These are phyloP conservation scores for Sequoiadendron giganteum DNA, from an alignment of 75 land plant genomes.

Conservation along the genomic window DNA sequence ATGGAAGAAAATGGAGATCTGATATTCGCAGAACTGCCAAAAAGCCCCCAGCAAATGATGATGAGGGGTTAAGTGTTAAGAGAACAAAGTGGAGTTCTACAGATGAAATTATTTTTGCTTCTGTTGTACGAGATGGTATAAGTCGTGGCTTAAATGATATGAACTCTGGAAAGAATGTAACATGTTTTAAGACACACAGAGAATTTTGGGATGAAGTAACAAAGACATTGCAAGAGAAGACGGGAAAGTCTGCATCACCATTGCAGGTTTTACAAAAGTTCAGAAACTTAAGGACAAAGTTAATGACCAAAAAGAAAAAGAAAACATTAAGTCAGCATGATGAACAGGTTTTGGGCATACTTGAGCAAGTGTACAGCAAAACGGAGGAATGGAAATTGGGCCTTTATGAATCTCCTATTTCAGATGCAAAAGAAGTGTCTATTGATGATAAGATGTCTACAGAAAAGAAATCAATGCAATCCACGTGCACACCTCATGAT, in stretches of 20 bases:
- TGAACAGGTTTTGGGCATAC: not conserved
- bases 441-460: not conserved
- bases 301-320: not conserved
- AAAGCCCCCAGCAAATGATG: not conserved
- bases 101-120: slow-evolving; percentile 5
- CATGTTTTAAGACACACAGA: slow-evolving; percentile 5
- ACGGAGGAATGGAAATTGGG: not conserved
- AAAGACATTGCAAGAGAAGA: slow-evolving; percentile 1
- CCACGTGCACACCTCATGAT: not conserved
- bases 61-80: not conserved
- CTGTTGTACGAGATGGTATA: not conserved
- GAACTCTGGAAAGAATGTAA: not conserved
- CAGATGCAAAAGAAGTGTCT: not conserved
- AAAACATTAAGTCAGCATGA: not conserved
- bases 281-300: not conserved
- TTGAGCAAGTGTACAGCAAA: not conserved
- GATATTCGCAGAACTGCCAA: not conserved
- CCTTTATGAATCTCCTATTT: not conserved
- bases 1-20: not conserved
- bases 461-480: not conserved
- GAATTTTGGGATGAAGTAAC: not conserved
- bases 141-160: not conserved
- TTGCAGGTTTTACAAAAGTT: not conserved
- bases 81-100: not conserved
- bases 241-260: slow-evolving; percentile 1